Evolutionary conservation across 1,284 basidiomycete genomes (phyloP).

Genomic region (Mycosarcoma mackinlayi): DNA sequence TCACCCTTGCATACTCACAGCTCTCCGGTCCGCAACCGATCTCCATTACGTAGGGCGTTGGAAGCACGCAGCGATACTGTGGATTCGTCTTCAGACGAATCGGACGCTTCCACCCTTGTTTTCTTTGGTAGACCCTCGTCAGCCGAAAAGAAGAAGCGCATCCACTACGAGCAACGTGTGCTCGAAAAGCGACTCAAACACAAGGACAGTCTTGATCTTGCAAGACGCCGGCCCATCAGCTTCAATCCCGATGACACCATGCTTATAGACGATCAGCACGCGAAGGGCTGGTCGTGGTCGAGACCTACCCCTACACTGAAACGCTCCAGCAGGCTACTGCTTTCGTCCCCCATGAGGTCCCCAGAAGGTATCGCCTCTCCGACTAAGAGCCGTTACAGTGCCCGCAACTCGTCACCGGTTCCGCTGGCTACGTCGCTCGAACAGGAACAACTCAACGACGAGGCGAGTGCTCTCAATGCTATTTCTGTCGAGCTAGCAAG

Average conservation of each 20-base stretch:
- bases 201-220: slow-evolving; percentile 51
- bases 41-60: slow-evolving; percentile 14
- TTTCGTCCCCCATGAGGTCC: slow-evolving; percentile 2
- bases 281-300: slow-evolving; percentile 24
- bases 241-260: slow-evolving; percentile 52
- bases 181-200: slow-evolving; percentile 44
- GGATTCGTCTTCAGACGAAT: slow-evolving; percentile 34
- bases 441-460: neutral
- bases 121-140: slow-evolving; percentile 52
- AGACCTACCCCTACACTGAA: slow-evolving; percentile 23
- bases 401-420: slow-evolving; percentile 11
- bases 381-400: slow-evolving; percentile 3
- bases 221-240: slow-evolving; percentile 41
- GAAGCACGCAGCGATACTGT: slow-evolving; percentile 14
- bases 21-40: slow-evolving; percentile 15
- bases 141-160: slow-evolving; percentile 45
- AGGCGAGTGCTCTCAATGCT: no score
- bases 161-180: slow-evolving; percentile 47
- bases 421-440: neutral
- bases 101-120: slow-evolving; percentile 41
- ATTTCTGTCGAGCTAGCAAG: no score
- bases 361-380: slow-evolving; percentile 16
- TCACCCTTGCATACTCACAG: slow-evolving; percentile 24
- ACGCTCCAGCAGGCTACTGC: slow-evolving; percentile 2
- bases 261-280: slow-evolving; percentile 31